These are phyloP conservation scores for Saccharomyces pastorianus DNA, from an alignment of 1,139 yeast species.

Conservation along the genomic window DNA sequence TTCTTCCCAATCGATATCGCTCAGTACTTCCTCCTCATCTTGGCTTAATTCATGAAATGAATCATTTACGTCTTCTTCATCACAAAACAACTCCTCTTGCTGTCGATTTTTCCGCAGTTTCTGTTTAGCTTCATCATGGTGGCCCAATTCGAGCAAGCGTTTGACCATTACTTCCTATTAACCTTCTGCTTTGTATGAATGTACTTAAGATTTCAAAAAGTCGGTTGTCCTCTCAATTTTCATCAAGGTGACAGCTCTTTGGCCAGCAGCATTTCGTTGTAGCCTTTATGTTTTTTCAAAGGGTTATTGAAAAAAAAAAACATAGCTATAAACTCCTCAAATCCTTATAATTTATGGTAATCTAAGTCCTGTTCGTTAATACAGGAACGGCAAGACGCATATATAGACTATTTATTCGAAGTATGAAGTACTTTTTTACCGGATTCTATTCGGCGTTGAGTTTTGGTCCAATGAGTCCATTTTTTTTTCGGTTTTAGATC, in stretches of 20 bases:
- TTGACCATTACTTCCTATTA: background rate
- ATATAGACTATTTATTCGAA: background rate
- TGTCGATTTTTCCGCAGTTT: background rate
- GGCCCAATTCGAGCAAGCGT: background rate
- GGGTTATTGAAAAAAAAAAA: too few relatives aligned
- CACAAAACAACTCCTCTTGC: constrained; percentile 1
- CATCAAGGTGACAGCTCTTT: too few relatives aligned
- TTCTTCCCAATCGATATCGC: constrained; percentile 21
- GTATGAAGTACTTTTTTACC: background rate
- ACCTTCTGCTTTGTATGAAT: background rate
- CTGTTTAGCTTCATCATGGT: background rate
- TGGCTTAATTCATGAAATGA: background rate
- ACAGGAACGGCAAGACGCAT: too few relatives aligned
- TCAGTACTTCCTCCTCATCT: constrained; percentile 4
- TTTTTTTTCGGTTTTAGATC: constrained; percentile 25
- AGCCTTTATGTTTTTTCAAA: too few relatives aligned
- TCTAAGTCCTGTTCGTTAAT: too few relatives aligned
- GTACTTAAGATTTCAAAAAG: too few relatives aligned
- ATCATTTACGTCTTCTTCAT: background rate
- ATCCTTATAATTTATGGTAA: too few relatives aligned
- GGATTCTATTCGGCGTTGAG: constrained; percentile 6
- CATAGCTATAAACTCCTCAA: too few relatives aligned
- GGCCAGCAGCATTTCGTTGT: too few relatives aligned
- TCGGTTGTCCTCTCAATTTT: too few relatives aligned
- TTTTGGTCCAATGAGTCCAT: constrained; percentile 20